Percentiles rank a stretch among this genome's conserved stretches.
phyloP scores from a whole-genome alignment of 2,329 filamentous ascomycete species.

The Exutisphaerella laricina region DNA sequence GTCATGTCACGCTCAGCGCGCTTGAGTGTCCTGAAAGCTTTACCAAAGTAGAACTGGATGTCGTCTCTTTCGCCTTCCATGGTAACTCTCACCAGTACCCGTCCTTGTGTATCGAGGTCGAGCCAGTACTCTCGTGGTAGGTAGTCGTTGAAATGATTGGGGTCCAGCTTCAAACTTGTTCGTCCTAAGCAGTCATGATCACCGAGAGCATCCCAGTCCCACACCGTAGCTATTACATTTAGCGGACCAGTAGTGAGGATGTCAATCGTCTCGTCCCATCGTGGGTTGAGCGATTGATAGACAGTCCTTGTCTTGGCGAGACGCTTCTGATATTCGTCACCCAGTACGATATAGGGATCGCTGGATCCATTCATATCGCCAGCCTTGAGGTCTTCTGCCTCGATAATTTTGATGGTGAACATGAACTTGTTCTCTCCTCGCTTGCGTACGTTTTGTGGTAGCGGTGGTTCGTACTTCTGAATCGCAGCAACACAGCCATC shows the following conservation, averaged over 20 bases:
- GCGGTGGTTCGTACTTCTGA: constrained; percentile 64
- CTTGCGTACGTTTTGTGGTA: constrained; percentile 61
- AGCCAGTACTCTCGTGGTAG: constrained; percentile 96
- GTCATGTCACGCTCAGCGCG: constrained; percentile 98
- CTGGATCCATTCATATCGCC: constrained; percentile 92
- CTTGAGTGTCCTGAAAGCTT: constrained; percentile 91
- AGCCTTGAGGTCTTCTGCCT: constrained; percentile 96
- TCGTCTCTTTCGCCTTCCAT: constrained; percentile 99
- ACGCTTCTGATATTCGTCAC: constrained; percentile 96
- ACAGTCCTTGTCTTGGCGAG: constrained; percentile 91
- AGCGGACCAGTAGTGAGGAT: constrained; percentile 87
- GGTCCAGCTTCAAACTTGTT: constrained; percentile 96
- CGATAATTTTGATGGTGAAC: constrained; percentile 97
- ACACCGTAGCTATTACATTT: constrained; percentile 93
- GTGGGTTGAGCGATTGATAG: constrained; percentile 81
- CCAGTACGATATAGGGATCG: constrained; percentile 94
- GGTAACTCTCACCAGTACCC: constrained; percentile 81
- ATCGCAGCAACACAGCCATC: constrained; percentile 84
- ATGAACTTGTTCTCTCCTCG: constrained; percentile 71
- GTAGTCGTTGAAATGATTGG: constrained; percentile 94
- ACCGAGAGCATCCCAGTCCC: constrained; percentile 96
- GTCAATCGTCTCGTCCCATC: constrained; percentile 96
- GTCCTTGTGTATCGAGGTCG: constrained; percentile 90
- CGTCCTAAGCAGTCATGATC: constrained; percentile 96
- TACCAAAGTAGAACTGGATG: constrained; percentile 97